Percentiles rank a stretch among this genome's conserved stretches.
Evolutionary conservation across 345 rosid genomes (phyloP).

Genomic region (Garcia nutans): DNA sequence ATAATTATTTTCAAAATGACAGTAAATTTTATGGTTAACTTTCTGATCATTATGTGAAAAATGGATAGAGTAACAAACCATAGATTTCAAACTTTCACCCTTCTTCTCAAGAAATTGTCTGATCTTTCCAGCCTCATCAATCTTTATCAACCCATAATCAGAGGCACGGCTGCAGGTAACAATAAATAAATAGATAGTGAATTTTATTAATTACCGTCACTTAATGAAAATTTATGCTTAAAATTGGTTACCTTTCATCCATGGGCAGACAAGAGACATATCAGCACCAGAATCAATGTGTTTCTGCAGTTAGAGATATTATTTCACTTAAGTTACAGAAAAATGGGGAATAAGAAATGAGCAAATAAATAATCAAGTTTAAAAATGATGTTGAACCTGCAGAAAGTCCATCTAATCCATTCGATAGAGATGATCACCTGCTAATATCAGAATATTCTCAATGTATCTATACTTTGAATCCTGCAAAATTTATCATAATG

Average conservation of each 20-base stretch:
- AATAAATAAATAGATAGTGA: background rate
- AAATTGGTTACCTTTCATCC: constrained; percentile 45
- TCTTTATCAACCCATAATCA: constrained; percentile 76
- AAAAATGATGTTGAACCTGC: constrained; percentile 46
- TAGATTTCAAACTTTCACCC: constrained; percentile 61
- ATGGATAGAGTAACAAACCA: constrained; percentile 42
- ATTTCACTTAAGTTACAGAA: background rate
- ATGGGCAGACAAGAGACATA: constrained; percentile 66
- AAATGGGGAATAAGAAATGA: background rate
- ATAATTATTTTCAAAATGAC: constrained; percentile 1
- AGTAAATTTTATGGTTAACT: background rate
- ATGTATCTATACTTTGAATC: constrained; percentile 74
- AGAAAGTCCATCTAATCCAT: constrained; percentile 92
- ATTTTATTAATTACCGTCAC: background rate
- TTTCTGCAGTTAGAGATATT: constrained; percentile 44
- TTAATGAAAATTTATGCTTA: background rate
- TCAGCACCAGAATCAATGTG: constrained; percentile 64
- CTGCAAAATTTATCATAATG: constrained; percentile 31
- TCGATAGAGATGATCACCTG: constrained; percentile 87
- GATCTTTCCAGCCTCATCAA: constrained; percentile 59
- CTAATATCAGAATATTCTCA: constrained; percentile 77
- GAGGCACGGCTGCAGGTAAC: constrained; percentile 61
- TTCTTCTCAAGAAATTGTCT: constrained; percentile 64
- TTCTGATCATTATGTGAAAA: background rate
- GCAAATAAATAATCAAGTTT: constrained; percentile 8